Conservation (phyloP, 208 protist genomes). For the Leishmania lainsoni region DNA sequence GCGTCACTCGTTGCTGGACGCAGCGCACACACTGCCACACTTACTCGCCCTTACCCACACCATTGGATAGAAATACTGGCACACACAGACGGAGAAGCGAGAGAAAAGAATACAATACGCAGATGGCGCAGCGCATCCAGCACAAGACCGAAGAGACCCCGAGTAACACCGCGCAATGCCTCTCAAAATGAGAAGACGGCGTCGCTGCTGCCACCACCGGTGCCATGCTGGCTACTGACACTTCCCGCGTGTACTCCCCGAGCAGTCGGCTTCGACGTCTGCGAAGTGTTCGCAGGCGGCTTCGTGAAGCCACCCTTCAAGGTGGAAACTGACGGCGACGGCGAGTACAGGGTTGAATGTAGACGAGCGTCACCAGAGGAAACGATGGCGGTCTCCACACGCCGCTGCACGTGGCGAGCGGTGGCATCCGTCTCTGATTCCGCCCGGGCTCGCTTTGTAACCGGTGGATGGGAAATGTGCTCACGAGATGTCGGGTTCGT, state of each 20-base stretch:
- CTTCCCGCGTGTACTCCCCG: not conserved
- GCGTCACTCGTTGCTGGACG: not conserved
- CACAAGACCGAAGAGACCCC: not conserved
- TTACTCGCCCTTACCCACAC: not conserved
- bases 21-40: not conserved
- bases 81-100: not conserved
- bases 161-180: not conserved
- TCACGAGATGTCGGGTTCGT: not conserved
- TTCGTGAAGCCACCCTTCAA: not conserved
- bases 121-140: not conserved
- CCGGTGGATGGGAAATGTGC: not conserved
- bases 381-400: not conserved
- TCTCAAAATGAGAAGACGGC: constrained; percentile 11
- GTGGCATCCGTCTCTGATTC: not conserved
- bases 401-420: not conserved
- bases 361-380: not conserved
- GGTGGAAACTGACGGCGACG: no score
- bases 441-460: constrained; percentile 4
- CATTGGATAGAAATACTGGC: not conserved
- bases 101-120: not conserved
- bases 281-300: not conserved
- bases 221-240: not conserved
- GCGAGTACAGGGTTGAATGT: not conserved
- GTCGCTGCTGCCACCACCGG: not conserved
- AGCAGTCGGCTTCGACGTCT: not conserved